Evolutionary conservation across 1,139 yeast species (phyloP).

Genomic region (Diutina mesorugosa): DNA sequence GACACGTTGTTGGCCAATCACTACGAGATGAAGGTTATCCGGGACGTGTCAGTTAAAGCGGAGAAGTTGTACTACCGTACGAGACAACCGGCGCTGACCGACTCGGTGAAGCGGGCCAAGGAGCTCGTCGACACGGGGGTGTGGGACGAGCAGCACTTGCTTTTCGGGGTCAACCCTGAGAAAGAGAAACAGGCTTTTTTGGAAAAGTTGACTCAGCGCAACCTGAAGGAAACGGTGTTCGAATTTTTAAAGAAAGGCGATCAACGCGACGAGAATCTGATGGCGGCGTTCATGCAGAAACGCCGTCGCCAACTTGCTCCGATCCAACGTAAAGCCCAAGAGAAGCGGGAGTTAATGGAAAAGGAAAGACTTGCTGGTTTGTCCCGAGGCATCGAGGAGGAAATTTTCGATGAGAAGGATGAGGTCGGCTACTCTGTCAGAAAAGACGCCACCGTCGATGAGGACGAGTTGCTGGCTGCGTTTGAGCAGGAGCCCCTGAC

Average conservation of each 20-base stretch:
- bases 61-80: slow-evolving; percentile 81
- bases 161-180: slow-evolving; percentile 66
- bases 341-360: slow-evolving; percentile 54
- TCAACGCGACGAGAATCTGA: slow-evolving; percentile 40
- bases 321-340: slow-evolving; percentile 65
- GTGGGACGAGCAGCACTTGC: slow-evolving; percentile 82
- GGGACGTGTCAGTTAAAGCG: slow-evolving; percentile 71
- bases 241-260: slow-evolving; percentile 57
- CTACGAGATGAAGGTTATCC: slow-evolving; percentile 56
- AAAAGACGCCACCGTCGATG: slow-evolving; percentile 18
- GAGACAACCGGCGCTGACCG: slow-evolving; percentile 74
- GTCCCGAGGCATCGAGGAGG: slow-evolving; percentile 62
- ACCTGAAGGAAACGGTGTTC: slow-evolving; percentile 80
- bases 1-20: slow-evolving; percentile 47
- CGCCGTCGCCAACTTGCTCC: slow-evolving; percentile 85
- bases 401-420: slow-evolving; percentile 39
- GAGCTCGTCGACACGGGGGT: slow-evolving; percentile 58
- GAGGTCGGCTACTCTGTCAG: slow-evolving; percentile 38
- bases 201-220: slow-evolving; percentile 54
- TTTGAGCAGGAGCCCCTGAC: slow-evolving; percentile 43
- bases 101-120: slow-evolving; percentile 73
- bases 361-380: slow-evolving; percentile 70
- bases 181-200: slow-evolving; percentile 63
- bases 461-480: slow-evolving; percentile 36
- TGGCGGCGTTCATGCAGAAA: slow-evolving; percentile 74